Evolutionary conservation across 257 asterid species (phyloP), one percentile per base, ranked within the genome.

Genomic region (Ballota nigra): DNA sequence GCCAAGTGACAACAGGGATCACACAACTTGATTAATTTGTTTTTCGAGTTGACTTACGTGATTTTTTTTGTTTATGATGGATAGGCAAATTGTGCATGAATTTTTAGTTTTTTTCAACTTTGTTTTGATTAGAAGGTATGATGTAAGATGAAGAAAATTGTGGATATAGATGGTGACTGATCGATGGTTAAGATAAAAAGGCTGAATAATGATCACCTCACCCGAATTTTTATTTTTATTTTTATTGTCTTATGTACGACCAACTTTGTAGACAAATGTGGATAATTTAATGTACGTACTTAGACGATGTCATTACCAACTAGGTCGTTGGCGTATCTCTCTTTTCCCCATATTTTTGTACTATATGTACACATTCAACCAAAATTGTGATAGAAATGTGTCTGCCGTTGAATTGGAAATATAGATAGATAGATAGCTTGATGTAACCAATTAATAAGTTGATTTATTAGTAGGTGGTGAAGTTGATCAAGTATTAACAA

Each of bases 111-210:
- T 11, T 5, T 19, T 29, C 41, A 72, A 62, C 9, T 62, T 3
- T 61, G 60, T 36, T 66, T 79, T 9, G 26, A 9, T 45, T 63
- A 68, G 31, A 52, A 11, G 36, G 62, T 53, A 66, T 76, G 82
- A 77, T 77, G 80, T 70, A 72, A 77, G 82, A 31, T 63, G 84
- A 80, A 77, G 77, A 77, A 83, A 74, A 43, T 36, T 71, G 83
- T 83, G 87, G 77, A 83, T 75, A 59, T 63, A 68, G 77, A 75
- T 77, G 71, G 74, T 55, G 82, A 77, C 69, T 26, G 29, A 26
- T 26, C 19, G 77, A 47, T 63, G 81, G 74, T 73, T 63, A 69
- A 7, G 43, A n/a, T n/a, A n/a, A n/a, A 64, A 60, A 20, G 58
- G 70, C 49, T 71, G 77, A 68, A 68, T 75, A 68, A 74, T 11